These are phyloP conservation scores for Rhodotorula babjevae DNA, from an alignment of 768 basidiomycete genomes.

Conservation along the genomic window DNA sequence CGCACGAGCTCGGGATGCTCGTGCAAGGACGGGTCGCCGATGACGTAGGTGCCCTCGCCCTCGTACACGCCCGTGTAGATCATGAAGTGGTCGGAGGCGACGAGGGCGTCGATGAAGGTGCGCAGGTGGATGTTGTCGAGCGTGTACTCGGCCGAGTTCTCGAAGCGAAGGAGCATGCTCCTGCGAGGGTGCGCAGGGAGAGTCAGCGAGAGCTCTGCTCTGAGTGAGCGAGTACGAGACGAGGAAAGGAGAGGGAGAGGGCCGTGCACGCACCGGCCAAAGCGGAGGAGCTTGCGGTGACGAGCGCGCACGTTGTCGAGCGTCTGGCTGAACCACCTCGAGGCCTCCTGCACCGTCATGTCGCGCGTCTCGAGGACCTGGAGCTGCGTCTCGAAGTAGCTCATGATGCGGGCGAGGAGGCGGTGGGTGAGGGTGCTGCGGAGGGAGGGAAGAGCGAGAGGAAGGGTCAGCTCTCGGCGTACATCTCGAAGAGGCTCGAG, in stretches of 20 bases:
- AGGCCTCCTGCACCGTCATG: constrained; percentile 77
- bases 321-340: constrained; percentile 86
- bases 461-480: too few species aligned
- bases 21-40: constrained; percentile 71
- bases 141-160: constrained; percentile 85
- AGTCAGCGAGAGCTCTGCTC: neutral
- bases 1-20: constrained; percentile 71
- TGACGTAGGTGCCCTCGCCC: constrained; percentile 83
- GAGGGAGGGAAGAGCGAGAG: neutral
- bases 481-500: too few species aligned
- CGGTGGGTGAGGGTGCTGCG: constrained; percentile 82
- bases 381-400: constrained; percentile 92
- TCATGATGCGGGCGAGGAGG: constrained; percentile 83
- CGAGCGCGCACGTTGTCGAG: constrained; percentile 85
- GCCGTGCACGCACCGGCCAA: constrained; percentile 55
- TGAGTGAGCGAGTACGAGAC: constrained; percentile 12
- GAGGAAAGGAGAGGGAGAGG: neutral
- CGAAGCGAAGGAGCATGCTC: constrained; percentile 69
- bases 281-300: constrained; percentile 88
- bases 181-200: constrained; percentile 46
- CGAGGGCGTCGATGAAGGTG: constrained; percentile 70
- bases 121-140: constrained; percentile 70
- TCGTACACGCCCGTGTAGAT: constrained; percentile 84
- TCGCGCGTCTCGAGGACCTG: constrained; percentile 50
- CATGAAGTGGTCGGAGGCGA: constrained; percentile 82